phyloP scores from a whole-genome alignment of 2,329 filamentous ascomycete species.

The Pyrenophora tritici-repentis region DNA sequence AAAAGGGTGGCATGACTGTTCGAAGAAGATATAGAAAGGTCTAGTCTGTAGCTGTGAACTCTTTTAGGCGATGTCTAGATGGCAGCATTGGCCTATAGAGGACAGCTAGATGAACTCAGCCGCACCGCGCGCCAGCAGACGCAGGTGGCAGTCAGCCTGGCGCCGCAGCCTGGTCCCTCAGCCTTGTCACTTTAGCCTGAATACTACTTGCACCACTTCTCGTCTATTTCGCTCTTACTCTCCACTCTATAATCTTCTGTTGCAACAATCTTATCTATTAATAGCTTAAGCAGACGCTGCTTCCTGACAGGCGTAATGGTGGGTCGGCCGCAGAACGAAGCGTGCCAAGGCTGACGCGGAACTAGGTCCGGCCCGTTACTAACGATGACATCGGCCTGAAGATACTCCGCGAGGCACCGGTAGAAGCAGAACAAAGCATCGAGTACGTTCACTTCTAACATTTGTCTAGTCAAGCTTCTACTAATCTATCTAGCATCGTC shows the following conservation, averaged over 20 bases:
- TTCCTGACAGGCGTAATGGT: too few species aligned
- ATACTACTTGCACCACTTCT: neutral
- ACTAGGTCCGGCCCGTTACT: conserved; percentile 22
- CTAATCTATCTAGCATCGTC: conserved; percentile 28
- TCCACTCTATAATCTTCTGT: conserved; percentile 7
- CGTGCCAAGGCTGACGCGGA: neutral
- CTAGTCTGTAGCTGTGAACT: too few species aligned
- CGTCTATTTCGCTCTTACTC: neutral
- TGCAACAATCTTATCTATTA: conserved; percentile 18
- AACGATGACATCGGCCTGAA: conserved; percentile 27
- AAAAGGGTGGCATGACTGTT: conserved; percentile 2
- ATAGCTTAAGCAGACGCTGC: conserved; percentile 5
- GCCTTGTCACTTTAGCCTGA: neutral
- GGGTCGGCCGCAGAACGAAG: too few species aligned
- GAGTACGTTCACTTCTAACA: conserved; percentile 18
- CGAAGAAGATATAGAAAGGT: too few species aligned
- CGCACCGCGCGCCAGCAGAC: too few species aligned
- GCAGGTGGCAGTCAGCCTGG: too few species aligned
- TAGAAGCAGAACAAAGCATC: conserved; percentile 14
- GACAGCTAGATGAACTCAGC: too few species aligned
- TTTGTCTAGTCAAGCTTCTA: neutral
- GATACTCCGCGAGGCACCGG: conserved; percentile 27
- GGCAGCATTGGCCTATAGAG: too few species aligned
- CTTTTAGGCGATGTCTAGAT: too few species aligned
- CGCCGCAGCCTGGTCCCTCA: too few species aligned